Percentiles rank a stretch among this genome's conserved stretches.
phyloP scores from a whole-genome alignment of 768 basidiomycete genomes.

The Arthromyces matolae region DNA sequence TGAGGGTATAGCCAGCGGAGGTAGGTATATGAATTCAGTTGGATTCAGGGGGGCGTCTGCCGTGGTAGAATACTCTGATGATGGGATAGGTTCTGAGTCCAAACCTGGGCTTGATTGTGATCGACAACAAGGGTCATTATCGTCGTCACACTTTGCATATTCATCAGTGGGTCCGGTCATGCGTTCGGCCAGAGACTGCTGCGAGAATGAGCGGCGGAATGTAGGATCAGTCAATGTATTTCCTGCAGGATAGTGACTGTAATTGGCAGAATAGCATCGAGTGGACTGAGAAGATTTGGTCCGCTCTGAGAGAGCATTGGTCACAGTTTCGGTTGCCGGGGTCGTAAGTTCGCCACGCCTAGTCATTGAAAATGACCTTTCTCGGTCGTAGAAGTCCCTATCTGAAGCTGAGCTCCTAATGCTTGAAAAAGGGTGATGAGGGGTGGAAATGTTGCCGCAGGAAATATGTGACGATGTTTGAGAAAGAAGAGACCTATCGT shows the following conservation, averaged over 20 bases:
- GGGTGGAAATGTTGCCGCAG: not conserved
- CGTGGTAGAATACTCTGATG: not conserved
- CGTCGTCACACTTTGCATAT: no score
- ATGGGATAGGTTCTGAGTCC: not conserved
- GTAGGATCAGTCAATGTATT: not conserved
- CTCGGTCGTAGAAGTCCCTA: not conserved
- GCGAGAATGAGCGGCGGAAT: conserved; percentile 19
- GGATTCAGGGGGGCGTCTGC: conserved; percentile 31
- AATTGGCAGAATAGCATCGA: conserved; percentile 21
- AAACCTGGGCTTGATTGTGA: no score
- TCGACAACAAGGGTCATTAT: no score
- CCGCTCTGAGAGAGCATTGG: not conserved
- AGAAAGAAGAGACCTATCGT: not conserved
- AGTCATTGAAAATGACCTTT: not conserved
- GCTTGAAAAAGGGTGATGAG: conserved; percentile 2
- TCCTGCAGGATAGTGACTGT: conserved; percentile 31
- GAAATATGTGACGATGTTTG: not conserved
- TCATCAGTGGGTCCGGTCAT: no score
- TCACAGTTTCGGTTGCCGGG: not conserved
- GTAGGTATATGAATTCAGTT: conserved; percentile 41
- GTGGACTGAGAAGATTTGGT: conserved; percentile 3
- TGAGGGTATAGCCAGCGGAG: conserved; percentile 26
- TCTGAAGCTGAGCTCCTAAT: conserved; percentile 7
- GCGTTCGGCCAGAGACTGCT: conserved; percentile 2
- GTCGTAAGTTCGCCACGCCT: not conserved